Evolutionary conservation across 257 asterid species (phyloP), one percentile per base, ranked within the genome.

Genomic region (Anisodus tanguticus): DNA sequence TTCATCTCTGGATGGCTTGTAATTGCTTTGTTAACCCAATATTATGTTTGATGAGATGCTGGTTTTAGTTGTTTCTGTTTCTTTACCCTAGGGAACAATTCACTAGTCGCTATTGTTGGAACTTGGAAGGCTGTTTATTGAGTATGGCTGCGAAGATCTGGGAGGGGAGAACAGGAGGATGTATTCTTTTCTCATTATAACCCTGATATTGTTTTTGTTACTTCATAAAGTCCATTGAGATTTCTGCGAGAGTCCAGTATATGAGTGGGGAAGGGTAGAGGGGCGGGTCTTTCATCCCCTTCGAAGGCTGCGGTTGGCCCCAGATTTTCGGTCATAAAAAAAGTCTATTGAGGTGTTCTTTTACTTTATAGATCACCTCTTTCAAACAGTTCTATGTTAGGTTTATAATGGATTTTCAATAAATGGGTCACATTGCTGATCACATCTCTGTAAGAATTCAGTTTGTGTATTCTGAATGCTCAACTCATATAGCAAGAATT

Each of bases 391-490:
- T 67, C 49, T 67, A 67, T 35, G 45, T 67, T 35, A 11, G 49
- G 19, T 67, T 67, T 67, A 37, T 37, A 47, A 72, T 72, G 80
- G 60, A 19, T 47, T n/a, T 72, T 47, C 41, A 72, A 47, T 72
- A n/a, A 47, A 19, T 74, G 60, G 35, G n/a, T 57, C 41, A 74
- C 60, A 47, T 47, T 72, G 41, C 41, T 11, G 41, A 47, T 41
- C 19, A n/a, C n/a, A 19, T 47, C 37, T 72, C 80, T 71, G 1
- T 72, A 47, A 47, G 80, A 47, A 43, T 47, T 72, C 16, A 72
- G 35, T 72, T 72, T 47, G 60, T 49, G 80, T 49, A 49, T 74
- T 72, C n/a, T 22, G n/a, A 72, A 47, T 72, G 80, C 60, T 72
- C 19, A 74, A 19, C 19, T 74, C 60, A 47, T 49, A 41, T 6